These are phyloP conservation scores for Russula brevipes DNA, from an alignment of 768 basidiomycete genomes.

Conservation along the genomic window DNA sequence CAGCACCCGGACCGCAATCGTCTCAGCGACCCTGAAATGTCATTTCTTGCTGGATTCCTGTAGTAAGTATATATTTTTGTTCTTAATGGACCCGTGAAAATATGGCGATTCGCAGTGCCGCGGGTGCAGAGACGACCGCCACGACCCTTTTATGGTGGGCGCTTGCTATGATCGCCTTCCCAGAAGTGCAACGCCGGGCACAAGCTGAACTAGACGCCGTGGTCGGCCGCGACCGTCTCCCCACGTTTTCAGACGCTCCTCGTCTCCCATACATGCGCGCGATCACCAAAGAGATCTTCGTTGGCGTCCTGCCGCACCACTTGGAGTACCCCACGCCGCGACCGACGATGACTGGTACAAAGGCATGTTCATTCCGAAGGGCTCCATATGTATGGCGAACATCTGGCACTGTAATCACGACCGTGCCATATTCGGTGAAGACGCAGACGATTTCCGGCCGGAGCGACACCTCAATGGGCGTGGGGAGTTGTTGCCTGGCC, in stretches of 20 bases:
- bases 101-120: neutral
- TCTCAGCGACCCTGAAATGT: slow-evolving; percentile 2
- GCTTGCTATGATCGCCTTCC: slow-evolving; percentile 23
- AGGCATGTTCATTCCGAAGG: slow-evolving; percentile 33
- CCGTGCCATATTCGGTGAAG: slow-evolving; percentile 13
- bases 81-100: neutral
- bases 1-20: neutral
- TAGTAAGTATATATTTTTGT: neutral
- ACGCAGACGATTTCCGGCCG: slow-evolving; percentile 24
- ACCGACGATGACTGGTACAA: slow-evolving; percentile 27
- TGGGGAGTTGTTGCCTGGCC: neutral
- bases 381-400: slow-evolving; percentile 33
- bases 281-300: neutral
- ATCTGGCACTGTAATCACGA: slow-evolving; percentile 11
- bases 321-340: slow-evolving; percentile 3
- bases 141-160: slow-evolving; percentile 12
- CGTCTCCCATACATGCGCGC: slow-evolving; percentile 20
- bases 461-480: slow-evolving; percentile 21
- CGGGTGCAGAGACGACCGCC: slow-evolving; percentile 13
- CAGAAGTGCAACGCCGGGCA: slow-evolving; percentile 14
- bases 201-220: slow-evolving; percentile 25
- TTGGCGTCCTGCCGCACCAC: slow-evolving; percentile 2
- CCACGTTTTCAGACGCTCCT: slow-evolving; percentile 20
- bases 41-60: slow-evolving; percentile 4
- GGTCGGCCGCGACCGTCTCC: slow-evolving; percentile 21